Conservation (phyloP, 352 stramenopile species). For the Thalassiosira ordinaria region DNA sequence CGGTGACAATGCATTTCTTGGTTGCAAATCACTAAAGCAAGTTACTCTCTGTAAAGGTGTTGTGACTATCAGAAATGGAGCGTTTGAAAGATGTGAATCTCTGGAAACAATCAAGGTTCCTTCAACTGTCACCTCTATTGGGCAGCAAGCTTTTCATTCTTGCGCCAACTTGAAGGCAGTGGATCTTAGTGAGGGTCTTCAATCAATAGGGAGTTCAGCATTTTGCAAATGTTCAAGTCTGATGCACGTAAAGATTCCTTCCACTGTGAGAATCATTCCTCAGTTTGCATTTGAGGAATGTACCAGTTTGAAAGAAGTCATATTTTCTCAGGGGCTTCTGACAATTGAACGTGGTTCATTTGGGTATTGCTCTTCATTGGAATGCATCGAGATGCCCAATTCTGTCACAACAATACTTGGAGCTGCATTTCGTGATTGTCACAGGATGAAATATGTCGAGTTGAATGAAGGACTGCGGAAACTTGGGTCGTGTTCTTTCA, state of each 20-base stretch:
- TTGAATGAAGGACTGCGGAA: neutral
- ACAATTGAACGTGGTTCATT: neutral
- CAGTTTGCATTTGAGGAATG: neutral
- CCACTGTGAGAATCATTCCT: constrained; percentile 11
- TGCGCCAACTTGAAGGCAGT: too few relatives aligned
- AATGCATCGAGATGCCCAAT: constrained; percentile 1
- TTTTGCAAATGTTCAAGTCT: neutral
- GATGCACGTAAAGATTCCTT: constrained; percentile 12
- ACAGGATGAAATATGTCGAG: neutral
- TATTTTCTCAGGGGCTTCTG: neutral
- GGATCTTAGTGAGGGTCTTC: neutral
- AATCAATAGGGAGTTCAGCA: neutral
- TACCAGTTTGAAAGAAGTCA: neutral
- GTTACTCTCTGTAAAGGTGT: too few relatives aligned
- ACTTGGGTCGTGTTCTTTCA: neutral
- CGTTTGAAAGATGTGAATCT: too few relatives aligned
- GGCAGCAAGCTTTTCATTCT: too few relatives aligned
- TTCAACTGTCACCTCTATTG: too few relatives aligned
- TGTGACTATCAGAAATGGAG: too few relatives aligned
- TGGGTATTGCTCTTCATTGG: neutral
- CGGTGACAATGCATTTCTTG: too few relatives aligned
- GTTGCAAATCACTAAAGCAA: too few relatives aligned
- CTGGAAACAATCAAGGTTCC: too few relatives aligned
- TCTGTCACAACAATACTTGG: neutral
- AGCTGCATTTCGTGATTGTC: neutral